Percentiles rank a stretch among this genome's conserved stretches.
These are phyloP conservation scores for Fusarium sambucinum DNA, from an alignment of 2,329 filamentous ascomycete species.

Conservation along the genomic window DNA sequence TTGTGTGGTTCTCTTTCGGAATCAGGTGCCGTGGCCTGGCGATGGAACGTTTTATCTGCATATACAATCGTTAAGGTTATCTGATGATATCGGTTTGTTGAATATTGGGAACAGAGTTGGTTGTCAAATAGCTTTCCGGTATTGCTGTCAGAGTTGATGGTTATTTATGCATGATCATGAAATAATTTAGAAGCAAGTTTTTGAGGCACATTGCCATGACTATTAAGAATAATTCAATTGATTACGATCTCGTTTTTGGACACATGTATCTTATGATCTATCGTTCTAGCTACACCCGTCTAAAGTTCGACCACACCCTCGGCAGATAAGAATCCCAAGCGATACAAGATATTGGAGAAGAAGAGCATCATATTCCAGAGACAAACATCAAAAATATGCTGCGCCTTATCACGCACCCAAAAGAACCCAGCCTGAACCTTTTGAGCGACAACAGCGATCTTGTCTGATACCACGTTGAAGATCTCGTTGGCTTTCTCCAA, in stretches of 20 bases:
- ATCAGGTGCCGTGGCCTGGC: background rate
- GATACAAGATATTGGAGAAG: background rate
- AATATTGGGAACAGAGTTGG: background rate
- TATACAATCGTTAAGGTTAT: background rate
- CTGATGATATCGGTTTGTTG: background rate
- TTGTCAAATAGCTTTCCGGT: background rate
- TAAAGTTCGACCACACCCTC: constrained; percentile 7
- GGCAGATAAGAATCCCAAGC: background rate
- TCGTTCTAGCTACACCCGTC: background rate
- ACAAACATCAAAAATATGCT: constrained; percentile 10
- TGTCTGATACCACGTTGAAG: background rate
- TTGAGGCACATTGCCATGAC: too few relatives aligned
- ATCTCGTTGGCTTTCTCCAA: constrained; percentile 3
- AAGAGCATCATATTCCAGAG: constrained; percentile 16
- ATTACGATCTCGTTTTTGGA: background rate
- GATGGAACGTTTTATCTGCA: background rate
- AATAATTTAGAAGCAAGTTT: background rate
- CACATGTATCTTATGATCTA: background rate
- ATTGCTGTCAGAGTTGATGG: background rate
- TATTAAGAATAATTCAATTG: background rate
- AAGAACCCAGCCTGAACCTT: background rate
- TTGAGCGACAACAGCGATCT: background rate
- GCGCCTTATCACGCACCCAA: constrained; percentile 7
- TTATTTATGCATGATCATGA: background rate
- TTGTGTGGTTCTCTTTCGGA: background rate